Base-by-base conservation (phyloP, 179 eudicot species). In the Corrigiola litoralis region DNA sequence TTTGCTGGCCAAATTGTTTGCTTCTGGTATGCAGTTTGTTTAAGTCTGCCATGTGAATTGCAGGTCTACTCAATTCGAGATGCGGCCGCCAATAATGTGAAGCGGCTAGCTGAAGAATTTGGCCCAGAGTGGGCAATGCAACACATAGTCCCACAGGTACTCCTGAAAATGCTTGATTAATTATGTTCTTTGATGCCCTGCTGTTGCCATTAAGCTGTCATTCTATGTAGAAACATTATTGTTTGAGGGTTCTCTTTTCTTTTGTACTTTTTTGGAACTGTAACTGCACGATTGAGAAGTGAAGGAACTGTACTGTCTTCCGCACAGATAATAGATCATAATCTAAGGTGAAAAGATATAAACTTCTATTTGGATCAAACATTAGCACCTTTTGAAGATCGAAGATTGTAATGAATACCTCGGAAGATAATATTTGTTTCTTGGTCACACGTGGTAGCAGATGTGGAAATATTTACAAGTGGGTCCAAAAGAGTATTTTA, bases 61-160 rank as follows among this genome's bases (percentile, higher is more conserved):
- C 82, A 91, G 97, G 97, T 91, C 32, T 89, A 83, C 71, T 91
- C 97, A 2, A 91, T 91, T 72, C 84, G 97, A 32, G 97, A 91
- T 61, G 97, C 97, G 45, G 97, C 97, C 65, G 97, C 97, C 27
- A 85, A 85, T 80, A 91, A 91, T 64, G 76, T 89, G 67, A 91
- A 88, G 75, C 97, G 97, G 62, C 91, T 91, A 61, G 97, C 97
- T 41, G 97, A 91, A 76, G 97, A 88, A 80, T 91, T 91, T 78
- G 96, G 97, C 65, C 96, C 97, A 62, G 97, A 91, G 24, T 91
- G 97, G 97, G 97, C 97, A 67, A 86, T 89, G 97, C 87, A 91
- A 79, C 97, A 91, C 79, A 91, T 91, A 41, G 58, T 89, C 62
- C 97, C 97, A 60, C 97, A 91, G 96, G 97, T 84, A 74, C 4